Evolutionary conservation across 305 asterid species (phyloP), one percentile per base, ranked within the genome.

Genomic region (Fraxinus nigra): DNA sequence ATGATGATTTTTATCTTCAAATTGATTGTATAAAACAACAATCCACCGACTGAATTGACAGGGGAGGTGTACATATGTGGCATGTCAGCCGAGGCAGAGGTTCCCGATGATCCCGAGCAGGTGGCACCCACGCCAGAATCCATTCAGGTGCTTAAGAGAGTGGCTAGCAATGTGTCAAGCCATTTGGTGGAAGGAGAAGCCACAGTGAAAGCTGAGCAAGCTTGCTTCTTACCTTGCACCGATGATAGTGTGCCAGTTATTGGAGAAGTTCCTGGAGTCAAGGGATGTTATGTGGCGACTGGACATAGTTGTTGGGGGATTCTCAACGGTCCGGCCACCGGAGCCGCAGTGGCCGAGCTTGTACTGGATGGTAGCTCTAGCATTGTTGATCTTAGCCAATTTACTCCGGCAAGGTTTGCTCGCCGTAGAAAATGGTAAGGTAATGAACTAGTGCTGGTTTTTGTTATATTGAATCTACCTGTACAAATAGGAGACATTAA

Each of bases 291-390:
- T 43, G 97, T 92, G 37, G 98, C 97, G 0, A 94, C 98, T 0
- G 98, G 97, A 16, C 99, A 95, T 81, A 95, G 89, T 70, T 95
- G 98, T 74, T 95, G 99, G 99, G 99, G 99, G 10, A 95, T 94
- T 82, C 88, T 95, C 7, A 95, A 95, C 48, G 98, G 97, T 46
- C 99, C 98, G 0, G 99, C 97, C 84, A 94, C 98, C 0, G 99
- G 99, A 10, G 94, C 94, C 4, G 96, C 97, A 0, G 30, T 94
- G 86, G 88, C 99, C 1, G 98, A 94, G 87, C 97, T 95, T 37
- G 88, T 94, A 18, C 78, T 95, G 59, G 92, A 93, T 37, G 97
- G 98, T 28, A 63, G 67, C 1, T 81, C 95, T n/a, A 85, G 83
- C 75, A 84, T 89, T 2, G 89, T 93, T 65, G 97, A 95, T 90